phyloP scores from a whole-genome alignment of 1,284 basidiomycete species.

The Ustilago bromivora region DNA sequence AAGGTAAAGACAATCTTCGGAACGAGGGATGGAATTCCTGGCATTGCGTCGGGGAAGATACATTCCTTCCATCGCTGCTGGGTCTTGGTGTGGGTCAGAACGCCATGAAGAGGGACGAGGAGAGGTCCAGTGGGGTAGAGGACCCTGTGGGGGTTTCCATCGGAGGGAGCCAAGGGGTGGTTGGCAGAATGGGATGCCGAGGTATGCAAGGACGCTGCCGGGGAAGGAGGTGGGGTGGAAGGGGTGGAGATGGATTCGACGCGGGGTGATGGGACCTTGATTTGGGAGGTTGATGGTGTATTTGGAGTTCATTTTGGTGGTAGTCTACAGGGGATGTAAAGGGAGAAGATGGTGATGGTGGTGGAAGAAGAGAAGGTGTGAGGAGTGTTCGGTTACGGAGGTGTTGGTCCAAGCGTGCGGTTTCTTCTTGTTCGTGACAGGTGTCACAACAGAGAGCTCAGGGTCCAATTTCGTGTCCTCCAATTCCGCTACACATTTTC shows the following conservation, averaged over 20 bases:
- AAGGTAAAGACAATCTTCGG: slow-evolving; percentile 74
- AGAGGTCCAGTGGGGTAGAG: slow-evolving; percentile 24
- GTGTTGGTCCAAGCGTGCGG: neutral
- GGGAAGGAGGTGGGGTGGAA: slow-evolving; percentile 17
- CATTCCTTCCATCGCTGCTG: slow-evolving; percentile 42
- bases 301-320: slow-evolving; percentile 9
- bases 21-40: slow-evolving; percentile 54
- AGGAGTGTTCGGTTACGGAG: neutral
- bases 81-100: slow-evolving; percentile 48
- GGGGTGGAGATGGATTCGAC: slow-evolving; percentile 33
- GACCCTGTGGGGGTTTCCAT: slow-evolving; percentile 74
- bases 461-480: neutral
- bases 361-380: neutral
- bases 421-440: slow-evolving; percentile 2
- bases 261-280: slow-evolving; percentile 47
- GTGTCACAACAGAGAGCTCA: neutral
- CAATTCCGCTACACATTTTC: slow-evolving; percentile 4
- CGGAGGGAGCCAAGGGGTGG: slow-evolving; percentile 75
- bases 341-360: neutral
- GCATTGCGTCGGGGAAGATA: slow-evolving; percentile 25
- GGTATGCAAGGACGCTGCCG: slow-evolving; percentile 73
- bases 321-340: neutral
- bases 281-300: slow-evolving; percentile 35
- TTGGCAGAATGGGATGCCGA: slow-evolving; percentile 78
- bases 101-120: slow-evolving; percentile 29